These are phyloP conservation scores for Carex pumila DNA, from an alignment of 176 grass and related monocot species.

Conservation along the genomic window DNA sequence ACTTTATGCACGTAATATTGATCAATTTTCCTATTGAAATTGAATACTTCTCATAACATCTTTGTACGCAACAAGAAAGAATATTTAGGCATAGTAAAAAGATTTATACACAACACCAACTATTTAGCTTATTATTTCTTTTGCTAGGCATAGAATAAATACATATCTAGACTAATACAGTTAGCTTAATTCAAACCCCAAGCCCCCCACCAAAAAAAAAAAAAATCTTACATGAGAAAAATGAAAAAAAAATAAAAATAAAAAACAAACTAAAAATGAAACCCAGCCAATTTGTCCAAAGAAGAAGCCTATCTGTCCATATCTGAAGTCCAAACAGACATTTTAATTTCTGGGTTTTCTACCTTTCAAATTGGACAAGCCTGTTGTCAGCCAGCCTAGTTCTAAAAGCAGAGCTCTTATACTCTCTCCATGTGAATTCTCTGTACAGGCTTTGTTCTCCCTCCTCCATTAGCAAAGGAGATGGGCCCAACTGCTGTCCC, in stretches of 20 bases:
- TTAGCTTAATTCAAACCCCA: not conserved
- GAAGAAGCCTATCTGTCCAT: not conserved
- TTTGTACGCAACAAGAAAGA: not conserved
- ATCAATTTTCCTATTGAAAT: not conserved
- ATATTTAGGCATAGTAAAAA: not conserved
- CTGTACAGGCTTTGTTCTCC: constrained; percentile 62
- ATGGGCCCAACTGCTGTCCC: constrained; percentile 45
- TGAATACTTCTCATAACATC: not conserved
- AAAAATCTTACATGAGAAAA: not conserved
- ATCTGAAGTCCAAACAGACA: not conserved
- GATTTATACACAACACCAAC: not conserved
- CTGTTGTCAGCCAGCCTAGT: constrained; percentile 56
- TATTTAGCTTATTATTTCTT: not conserved
- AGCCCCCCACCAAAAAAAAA: not conserved
- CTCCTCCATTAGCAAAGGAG: constrained; percentile 40
- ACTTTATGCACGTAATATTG: not conserved
- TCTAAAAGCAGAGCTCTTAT: constrained; percentile 47
- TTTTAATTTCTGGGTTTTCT: not conserved
- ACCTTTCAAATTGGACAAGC: constrained; percentile 61
- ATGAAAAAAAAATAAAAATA: not conserved
- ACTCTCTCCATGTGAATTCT: constrained; percentile 96
- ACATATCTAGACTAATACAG: not conserved
- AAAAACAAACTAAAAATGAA: not conserved
- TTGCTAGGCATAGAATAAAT: not conserved
- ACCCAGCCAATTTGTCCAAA: not conserved